Evolutionary conservation across 176 grass and related monocot species (phyloP).

Genomic region (Panicum miliaceum): DNA sequence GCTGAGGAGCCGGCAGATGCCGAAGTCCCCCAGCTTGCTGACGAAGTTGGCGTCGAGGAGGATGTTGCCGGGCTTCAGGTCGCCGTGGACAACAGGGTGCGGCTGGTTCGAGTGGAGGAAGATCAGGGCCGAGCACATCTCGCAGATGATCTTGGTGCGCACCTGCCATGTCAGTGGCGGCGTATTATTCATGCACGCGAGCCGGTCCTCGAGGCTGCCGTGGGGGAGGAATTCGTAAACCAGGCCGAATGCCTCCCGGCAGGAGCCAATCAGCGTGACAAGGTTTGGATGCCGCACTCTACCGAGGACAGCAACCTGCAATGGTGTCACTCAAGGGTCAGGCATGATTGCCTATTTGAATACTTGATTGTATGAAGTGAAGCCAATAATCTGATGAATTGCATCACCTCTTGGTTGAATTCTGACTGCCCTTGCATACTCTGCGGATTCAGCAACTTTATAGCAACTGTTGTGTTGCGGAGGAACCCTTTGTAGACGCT

Average conservation of each 20-base stretch:
- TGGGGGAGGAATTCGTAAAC: constrained; percentile 60
- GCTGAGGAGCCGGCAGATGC: constrained; percentile 49
- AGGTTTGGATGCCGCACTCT: constrained; percentile 62
- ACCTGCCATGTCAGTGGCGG: constrained; percentile 59
- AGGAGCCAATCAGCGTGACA: constrained; percentile 51
- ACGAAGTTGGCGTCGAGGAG: constrained; percentile 58
- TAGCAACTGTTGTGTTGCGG: constrained; percentile 54
- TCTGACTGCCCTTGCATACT: constrained; percentile 53
- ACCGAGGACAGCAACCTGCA: constrained; percentile 50
- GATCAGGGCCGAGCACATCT: constrained; percentile 56
- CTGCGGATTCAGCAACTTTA: constrained; percentile 55
- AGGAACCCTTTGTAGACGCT: constrained; percentile 62
- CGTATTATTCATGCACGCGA: constrained; percentile 42
- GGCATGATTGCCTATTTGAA: not conserved
- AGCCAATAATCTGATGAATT: not conserved
- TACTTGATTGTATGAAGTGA: not conserved
- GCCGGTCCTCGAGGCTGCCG: constrained; percentile 58
- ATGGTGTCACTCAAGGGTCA: not conserved
- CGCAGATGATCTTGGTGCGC: constrained; percentile 55
- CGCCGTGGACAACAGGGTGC: constrained; percentile 55
- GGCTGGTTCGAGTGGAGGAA: constrained; percentile 65
- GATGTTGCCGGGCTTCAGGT: constrained; percentile 64
- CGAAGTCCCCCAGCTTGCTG: constrained; percentile 65
- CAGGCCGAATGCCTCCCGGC: constrained; percentile 42
- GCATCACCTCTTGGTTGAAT: constrained; percentile 65